Percentiles rank a stretch among this genome's conserved stretches.
Evolutionary conservation across 305 asterid species (phyloP).

Genomic region (Solanum hybrid): DNA sequence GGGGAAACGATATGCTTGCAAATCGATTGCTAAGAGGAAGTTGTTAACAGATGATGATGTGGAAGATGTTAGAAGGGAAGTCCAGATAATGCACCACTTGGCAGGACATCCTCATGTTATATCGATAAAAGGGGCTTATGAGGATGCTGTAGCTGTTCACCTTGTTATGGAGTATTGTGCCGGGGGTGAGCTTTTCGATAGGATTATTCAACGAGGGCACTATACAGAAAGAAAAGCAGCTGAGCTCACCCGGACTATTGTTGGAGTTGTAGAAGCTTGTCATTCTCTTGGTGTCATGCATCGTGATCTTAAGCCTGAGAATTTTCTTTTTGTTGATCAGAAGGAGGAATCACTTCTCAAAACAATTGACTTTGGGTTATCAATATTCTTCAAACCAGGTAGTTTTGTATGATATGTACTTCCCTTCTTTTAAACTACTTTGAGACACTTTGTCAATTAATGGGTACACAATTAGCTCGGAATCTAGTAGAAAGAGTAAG

Average conservation of each 20-base stretch:
- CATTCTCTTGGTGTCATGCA: constrained; percentile 87
- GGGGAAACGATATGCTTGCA: constrained; percentile 55
- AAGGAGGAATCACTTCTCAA: constrained; percentile 72
- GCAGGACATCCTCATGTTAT: constrained; percentile 62
- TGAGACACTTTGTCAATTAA: not conserved
- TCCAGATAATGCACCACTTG: constrained; percentile 75
- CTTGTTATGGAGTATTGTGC: constrained; percentile 76
- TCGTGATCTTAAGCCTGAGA: constrained; percentile 77
- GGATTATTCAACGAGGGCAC: constrained; percentile 65
- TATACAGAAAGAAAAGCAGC: constrained; percentile 83
- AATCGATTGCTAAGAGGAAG: constrained; percentile 81
- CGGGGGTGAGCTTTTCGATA: constrained; percentile 78
- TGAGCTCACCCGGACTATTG: constrained; percentile 60
- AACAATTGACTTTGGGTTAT: constrained; percentile 76
- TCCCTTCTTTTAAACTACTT: not conserved
- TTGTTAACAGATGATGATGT: constrained; percentile 52
- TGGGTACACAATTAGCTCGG: not conserved
- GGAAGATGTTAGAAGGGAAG: constrained; percentile 72
- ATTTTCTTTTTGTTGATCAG: constrained; percentile 54
- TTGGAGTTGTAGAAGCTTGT: constrained; percentile 67
- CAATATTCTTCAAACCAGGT: constrained; percentile 85
- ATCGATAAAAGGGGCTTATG: constrained; percentile 70
- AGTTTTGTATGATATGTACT: constrained; percentile 1
- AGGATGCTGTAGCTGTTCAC: constrained; percentile 73
- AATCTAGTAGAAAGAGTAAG: not conserved